Evolutionary conservation across 257 asterid genomes (phyloP), one percentile per base, ranked within the genome.

Genomic region (Cordia subcordata): DNA sequence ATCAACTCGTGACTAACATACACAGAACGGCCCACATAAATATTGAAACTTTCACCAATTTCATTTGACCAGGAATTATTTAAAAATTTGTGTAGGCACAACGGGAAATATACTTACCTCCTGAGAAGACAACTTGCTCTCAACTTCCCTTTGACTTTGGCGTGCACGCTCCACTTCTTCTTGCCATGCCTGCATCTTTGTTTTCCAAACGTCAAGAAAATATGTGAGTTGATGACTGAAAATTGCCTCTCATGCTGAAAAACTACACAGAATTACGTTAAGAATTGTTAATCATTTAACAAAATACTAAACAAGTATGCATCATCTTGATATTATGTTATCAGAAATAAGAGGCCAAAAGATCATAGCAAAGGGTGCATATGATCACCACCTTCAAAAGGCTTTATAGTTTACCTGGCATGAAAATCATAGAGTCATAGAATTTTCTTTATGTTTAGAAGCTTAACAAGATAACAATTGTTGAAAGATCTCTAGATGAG

Each of bases 81-180:
- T 19, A 63, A 5, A 18, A 37, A 62, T 21, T 22, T 18, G 53
- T 20, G 33, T 15, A 15, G 18, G 17, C 27, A 74, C 51, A 46
- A 14, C 55, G 70, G 50, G 67, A 47, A 55, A 63, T 32, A 56
- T 61, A 73, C 94, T 85, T 87, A 83, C 99, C 96, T 94, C 99
- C 85, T 83, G 81, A 33, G 90, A 82, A 61, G 97, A 83, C 77
- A 87, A 85, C 68, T 87, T 94, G 77, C 78, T 83, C 77, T 94
- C 99, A 68, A 97, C 96, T 75, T 94, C 99, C 75, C 99, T 82
- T 75, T 94, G 99, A 75, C 90, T 75, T 72, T 79, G 87, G 64
- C 96, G 97, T 13, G 97, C 88, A 58, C 96, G 97, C 83, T 90
- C 99, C 77, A 94, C 95, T 84, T 94, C 99, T 74, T 87, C 97